Evolutionary conservation across 2,329 filamentous ascomycete species (phyloP).

Genomic region (Phaeoacremonium minimum): DNA sequence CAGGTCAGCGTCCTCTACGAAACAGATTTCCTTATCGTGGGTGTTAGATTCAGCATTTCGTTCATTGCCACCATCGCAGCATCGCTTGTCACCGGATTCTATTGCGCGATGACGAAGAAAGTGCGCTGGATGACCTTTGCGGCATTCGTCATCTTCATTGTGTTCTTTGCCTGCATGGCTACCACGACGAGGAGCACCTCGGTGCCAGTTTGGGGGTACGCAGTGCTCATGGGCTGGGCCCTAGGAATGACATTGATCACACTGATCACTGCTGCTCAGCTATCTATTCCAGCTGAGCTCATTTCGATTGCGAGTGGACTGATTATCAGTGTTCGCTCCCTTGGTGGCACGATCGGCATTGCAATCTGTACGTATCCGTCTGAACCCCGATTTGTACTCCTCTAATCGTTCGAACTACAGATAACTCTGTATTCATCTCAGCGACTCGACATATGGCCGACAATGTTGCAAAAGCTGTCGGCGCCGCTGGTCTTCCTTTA

Average conservation of each 20-base stretch:
- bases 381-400: neutral
- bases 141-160: conserved; percentile 20
- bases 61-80: conserved; percentile 23
- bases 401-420: conserved; percentile 5
- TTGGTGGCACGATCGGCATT: conserved; percentile 44
- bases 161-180: conserved; percentile 30
- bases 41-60: conserved; percentile 25
- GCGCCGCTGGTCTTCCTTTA: conserved; percentile 20
- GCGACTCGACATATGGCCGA: conserved; percentile 18
- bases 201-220: conserved; percentile 27
- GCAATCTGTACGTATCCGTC: conserved; percentile 26
- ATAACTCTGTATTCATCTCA: conserved; percentile 18
- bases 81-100: conserved; percentile 22
- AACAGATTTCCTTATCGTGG: conserved; percentile 24
- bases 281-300: conserved; percentile 29
- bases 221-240: conserved; percentile 26
- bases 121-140: conserved; percentile 18
- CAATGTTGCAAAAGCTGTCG: conserved; percentile 25
- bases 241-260: conserved; percentile 28
- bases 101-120: conserved; percentile 20
- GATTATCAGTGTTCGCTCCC: conserved; percentile 29
- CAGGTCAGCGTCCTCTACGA: conserved; percentile 30
- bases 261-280: conserved; percentile 30
- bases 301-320: conserved; percentile 24
- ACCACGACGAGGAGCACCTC: conserved; percentile 18